phyloP scores from a whole-genome alignment of 768 basidiomycete species.

The Exidia glandulosa region DNA sequence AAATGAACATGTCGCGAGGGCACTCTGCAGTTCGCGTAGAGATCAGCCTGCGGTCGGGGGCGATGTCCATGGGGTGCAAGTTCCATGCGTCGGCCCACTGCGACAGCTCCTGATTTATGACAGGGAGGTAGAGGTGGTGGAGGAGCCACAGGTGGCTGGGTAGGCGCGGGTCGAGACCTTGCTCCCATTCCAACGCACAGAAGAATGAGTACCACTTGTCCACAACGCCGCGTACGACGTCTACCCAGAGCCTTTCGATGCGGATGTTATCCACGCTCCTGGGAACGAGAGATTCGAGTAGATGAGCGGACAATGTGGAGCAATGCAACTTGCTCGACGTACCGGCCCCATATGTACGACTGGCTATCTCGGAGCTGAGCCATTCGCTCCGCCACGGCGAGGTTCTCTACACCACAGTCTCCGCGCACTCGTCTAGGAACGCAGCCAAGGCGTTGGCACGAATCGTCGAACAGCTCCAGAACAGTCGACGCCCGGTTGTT shows the following conservation, averaged over 20 bases:
- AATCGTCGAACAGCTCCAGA: slow-evolving; percentile 21
- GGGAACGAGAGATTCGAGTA: too few relatives aligned
- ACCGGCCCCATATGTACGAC: slow-evolving; percentile 15
- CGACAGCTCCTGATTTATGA: slow-evolving; percentile 20
- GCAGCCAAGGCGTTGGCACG: slow-evolving; percentile 15
- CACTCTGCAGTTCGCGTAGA: too few relatives aligned
- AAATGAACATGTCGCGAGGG: too few relatives aligned
- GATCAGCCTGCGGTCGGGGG: too few relatives aligned
- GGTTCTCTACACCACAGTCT: slow-evolving; percentile 10
- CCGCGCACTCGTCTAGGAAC: slow-evolving; percentile 17
- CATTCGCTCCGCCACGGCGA: slow-evolving; percentile 12
- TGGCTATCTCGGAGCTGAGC: slow-evolving; percentile 2
- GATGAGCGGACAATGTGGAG: too few relatives aligned
- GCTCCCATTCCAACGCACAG: slow-evolving; percentile 27
- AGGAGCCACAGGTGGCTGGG: slow-evolving; percentile 29
- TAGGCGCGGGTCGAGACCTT: slow-evolving; percentile 16
- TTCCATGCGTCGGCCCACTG: slow-evolving; percentile 27
- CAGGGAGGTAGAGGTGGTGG: slow-evolving; percentile 25
- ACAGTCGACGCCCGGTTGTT: slow-evolving; percentile 33
- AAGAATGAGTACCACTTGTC: slow-evolving; percentile 33
- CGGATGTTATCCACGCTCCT: slow-evolving; percentile 32
- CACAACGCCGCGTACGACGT: slow-evolving; percentile 18
- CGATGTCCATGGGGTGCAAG: slow-evolving; percentile 12
- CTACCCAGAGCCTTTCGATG: slow-evolving; percentile 29
- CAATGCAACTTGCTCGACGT: too few relatives aligned